These are phyloP conservation scores for Naumovozyma baii DNA, from an alignment of 805 yeast genomes.

Conservation along the genomic window DNA sequence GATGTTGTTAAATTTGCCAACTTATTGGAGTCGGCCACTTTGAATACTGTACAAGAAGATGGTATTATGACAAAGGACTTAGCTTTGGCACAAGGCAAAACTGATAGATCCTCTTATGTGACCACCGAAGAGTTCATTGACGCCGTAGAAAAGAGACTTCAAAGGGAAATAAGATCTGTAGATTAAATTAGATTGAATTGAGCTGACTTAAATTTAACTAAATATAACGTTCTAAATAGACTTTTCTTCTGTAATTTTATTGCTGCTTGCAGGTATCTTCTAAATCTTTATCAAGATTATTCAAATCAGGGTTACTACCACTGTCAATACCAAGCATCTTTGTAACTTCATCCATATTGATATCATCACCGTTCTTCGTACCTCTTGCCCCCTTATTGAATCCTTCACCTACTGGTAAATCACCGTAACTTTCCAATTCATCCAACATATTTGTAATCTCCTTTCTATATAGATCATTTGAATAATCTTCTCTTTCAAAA, in stretches of 20 bases:
- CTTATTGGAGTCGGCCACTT: conserved; percentile 52
- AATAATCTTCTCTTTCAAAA: conserved; percentile 57
- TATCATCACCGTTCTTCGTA: conserved; percentile 3
- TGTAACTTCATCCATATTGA: conserved; percentile 11
- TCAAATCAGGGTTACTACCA: conserved; percentile 13
- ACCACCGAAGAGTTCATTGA: conserved; percentile 69
- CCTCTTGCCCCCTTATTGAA: conserved; percentile 6
- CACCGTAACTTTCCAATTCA: conserved; percentile 26
- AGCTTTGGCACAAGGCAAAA: conserved; percentile 60
- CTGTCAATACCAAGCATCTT: conserved; percentile 22
- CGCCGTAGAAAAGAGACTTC: conserved; percentile 58
- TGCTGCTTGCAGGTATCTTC: conserved; percentile 27
- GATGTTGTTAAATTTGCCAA: conserved; percentile 61
- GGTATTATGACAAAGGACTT: conserved; percentile 77
- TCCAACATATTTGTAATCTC: conserved; percentile 23
- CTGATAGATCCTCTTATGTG: conserved; percentile 53
- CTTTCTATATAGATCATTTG: conserved; percentile 14
- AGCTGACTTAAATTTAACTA: too few species aligned
- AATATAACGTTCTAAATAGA: too few species aligned
- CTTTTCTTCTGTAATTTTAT: too few species aligned
- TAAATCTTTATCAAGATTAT: conserved; percentile 24
- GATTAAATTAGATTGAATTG: conserved; percentile 12
- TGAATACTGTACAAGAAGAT: conserved; percentile 64
- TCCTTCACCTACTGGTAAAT: conserved; percentile 25
- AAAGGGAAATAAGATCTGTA: conserved; percentile 23